Base-by-base conservation (phyloP, 108 stramenopile species). In the Fragilariopsis cylindrus region DNA sequence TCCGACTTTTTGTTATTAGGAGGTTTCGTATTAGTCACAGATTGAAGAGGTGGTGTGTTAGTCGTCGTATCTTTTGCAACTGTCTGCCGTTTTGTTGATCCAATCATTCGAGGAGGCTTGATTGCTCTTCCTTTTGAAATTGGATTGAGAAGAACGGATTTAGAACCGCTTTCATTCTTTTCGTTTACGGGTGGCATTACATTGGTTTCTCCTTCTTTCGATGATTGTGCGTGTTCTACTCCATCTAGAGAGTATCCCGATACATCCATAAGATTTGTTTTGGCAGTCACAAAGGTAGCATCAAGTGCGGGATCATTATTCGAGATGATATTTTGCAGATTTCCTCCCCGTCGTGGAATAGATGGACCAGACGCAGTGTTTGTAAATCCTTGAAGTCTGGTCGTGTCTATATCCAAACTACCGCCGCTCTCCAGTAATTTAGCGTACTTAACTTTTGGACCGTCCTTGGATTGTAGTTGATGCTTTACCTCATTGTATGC, bases 241-340 rank as follows among this genome's bases (percentile, higher is more conserved):
- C 53, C 49, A 50, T 72, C 77, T 4, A 75, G 11, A 16, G 73
- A 68, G 56, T 71, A 80, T 50, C 73, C 79, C 2, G 79, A 60
- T 3, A 60, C 58, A 70, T 82, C 81, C 72, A 82, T 73, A 3
- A 82, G 52, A 49, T 82, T 82, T 3, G 81, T 73, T 43, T 66
- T 67, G 3, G 81, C 81, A 3, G 81, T 58, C 9, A 82, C 63
- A 45, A 77, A 82, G 4, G 76, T 74, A n/a, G 46, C 56, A 63
- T 82, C 76, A 19, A 48, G 50, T 42, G 67, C 74, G 48, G 68
- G 41, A n/a, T 64, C 57, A 18, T 57, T 53, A 21, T 30, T 30
- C 9, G 2, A 53, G 52, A n/a, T n/a, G n/a, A n/a, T 53, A 15
- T 53, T 39, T 16, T 62, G 18, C 60, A 16, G 60, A 18, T 62